Evolutionary conservation across 1,139 yeast species (phyloP).

Genomic region (Yamadazyma aaseri): DNA sequence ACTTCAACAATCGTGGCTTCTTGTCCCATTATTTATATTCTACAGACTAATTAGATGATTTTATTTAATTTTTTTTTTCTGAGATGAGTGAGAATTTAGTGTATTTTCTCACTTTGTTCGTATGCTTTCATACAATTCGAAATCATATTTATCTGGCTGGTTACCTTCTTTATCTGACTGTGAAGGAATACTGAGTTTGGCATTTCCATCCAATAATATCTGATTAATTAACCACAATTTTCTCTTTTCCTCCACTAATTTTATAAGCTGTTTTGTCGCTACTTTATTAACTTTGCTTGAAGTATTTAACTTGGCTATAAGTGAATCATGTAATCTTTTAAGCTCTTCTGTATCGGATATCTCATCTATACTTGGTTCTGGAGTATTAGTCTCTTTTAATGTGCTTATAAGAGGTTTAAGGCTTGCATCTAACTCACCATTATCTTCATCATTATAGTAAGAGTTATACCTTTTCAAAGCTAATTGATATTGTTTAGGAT

Average conservation of each 20-base stretch:
- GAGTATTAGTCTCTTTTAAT: neutral
- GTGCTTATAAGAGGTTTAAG: slow-evolving; percentile 1
- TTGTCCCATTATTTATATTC: slow-evolving; percentile 7
- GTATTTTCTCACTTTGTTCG: slow-evolving; percentile 1
- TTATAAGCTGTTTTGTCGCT: slow-evolving; percentile 40
- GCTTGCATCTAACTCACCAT: slow-evolving; percentile 5
- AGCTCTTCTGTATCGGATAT: slow-evolving; percentile 20
- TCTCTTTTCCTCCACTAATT: slow-evolving; percentile 32
- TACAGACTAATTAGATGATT: slow-evolving; percentile 4
- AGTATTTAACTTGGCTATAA: slow-evolving; percentile 33
- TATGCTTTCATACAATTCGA: slow-evolving; percentile 20
- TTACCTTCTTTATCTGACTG: slow-evolving; percentile 1
- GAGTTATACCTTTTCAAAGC: slow-evolving; percentile 34
- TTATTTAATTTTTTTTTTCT: slow-evolving; percentile 3
- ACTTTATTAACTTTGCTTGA: slow-evolving; percentile 47
- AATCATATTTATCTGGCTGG: slow-evolving; percentile 30
- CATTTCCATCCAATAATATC: slow-evolving; percentile 50
- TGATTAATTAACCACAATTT: slow-evolving; percentile 60
- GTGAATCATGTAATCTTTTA: slow-evolving; percentile 19
- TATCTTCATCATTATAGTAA: slow-evolving; percentile 14
- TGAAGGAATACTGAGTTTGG: slow-evolving; percentile 35
- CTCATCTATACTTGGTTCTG: slow-evolving; percentile 15
- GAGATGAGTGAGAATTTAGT: slow-evolving; percentile 9
- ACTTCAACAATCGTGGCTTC: slow-evolving; percentile 13
- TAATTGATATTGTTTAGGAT: slow-evolving; percentile 33